Conservation (phyloP, 306 rosid species). For the Trifolium repens region DNA sequence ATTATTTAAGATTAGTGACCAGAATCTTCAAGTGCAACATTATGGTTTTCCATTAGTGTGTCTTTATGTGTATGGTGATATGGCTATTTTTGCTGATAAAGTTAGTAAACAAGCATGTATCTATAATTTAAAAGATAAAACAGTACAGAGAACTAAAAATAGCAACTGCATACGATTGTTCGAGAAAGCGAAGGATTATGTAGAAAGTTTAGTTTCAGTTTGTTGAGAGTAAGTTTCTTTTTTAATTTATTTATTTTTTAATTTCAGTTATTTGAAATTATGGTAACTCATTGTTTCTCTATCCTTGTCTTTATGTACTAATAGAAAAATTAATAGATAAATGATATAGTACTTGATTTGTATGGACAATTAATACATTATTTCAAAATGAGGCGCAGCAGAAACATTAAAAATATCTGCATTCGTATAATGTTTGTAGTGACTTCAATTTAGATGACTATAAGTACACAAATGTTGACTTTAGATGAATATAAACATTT, state of each 20-base stretch:
- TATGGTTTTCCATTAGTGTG: neutral
- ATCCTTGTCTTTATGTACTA: neutral
- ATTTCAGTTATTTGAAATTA: no score
- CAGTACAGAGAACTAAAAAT: neutral
- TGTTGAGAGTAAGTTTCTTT: neutral
- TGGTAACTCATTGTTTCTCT: neutral
- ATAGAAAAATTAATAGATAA: no score
- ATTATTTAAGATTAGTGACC: neutral
- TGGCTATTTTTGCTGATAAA: neutral
- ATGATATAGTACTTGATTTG: no score
- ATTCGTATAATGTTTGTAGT: no score
- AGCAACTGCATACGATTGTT: neutral
- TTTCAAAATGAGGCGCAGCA: no score
- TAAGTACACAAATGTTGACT: no score
- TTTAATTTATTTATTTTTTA: no score
- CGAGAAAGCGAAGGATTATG: neutral
- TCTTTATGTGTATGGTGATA: neutral
- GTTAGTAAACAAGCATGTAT: neutral
- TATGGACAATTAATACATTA: no score
- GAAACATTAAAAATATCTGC: no score
- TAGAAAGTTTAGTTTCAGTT: neutral
- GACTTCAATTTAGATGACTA: no score
- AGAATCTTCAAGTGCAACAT: neutral
- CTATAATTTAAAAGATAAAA: neutral
- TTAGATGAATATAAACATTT: no score